Base-by-base conservation (phyloP, 495 filamentous ascomycete genomes). In the Tuber calosporum region DNA sequence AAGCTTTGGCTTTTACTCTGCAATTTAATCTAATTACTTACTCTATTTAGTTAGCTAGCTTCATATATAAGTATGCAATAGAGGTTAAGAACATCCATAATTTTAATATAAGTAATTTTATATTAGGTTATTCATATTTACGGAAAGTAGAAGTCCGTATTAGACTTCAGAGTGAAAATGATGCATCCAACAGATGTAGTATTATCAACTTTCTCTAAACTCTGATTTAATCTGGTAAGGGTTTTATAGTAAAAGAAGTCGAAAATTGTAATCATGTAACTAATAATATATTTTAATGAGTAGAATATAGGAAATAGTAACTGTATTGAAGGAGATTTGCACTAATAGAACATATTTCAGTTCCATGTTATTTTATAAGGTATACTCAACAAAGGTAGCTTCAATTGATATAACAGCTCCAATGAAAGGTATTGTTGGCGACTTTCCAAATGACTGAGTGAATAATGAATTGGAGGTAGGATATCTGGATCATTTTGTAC, bases 251-350 rank as follows among this genome's bases (percentile, higher is more conserved):
- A 45, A 22, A 22, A 45, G n/a, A n/a, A n/a, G n/a, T n/a, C 22
- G 19, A 45, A 22, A 45, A 45, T 5, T 22, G 19, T 6, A 45
- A 45, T 22, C 22, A 22, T 45, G 22, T 0, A 45, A n/a, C 45
- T 48, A n/a, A 48, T n/a, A 9, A n/a, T 9, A n/a, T 1, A 2
- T 22, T 2, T 0, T 9, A 48, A 0, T n/a, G n/a, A 1, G n/a
- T 48, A 2, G 20, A 22, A n/a, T 7, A n/a, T 0, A 8, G 2
- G 1, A 48, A 22, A n/a, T n/a, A 7, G 45, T n/a, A 1, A 48
- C 6, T 8, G 45, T 48, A 0, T n/a, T 48, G 7, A 7, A 48
- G 6, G 45, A 7, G 0, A 48, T 48, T n/a, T 48, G 20, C n/a
- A 6, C 20, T 8, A 1, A 48, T n/a, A 0, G 6, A 7, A 48